Evolutionary conservation across 2,329 filamentous ascomycete genomes (phyloP), one percentile per base, ranked within the genome.

Genomic region (Hymenoscyphus scutula): DNA sequence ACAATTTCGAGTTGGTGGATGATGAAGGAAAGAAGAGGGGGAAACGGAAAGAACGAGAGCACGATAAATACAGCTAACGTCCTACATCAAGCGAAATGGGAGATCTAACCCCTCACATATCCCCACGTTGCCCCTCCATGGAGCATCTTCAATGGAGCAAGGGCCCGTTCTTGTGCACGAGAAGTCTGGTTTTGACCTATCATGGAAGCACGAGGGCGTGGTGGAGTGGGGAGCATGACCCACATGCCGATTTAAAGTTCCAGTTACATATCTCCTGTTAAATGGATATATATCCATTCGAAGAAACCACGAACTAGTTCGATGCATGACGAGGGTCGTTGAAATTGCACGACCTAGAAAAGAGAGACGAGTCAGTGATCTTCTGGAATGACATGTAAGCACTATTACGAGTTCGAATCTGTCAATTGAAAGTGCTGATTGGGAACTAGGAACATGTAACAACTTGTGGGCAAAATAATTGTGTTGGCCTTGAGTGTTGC

Each of bases 61-160:
- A 51, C 32, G 56, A 66, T 56, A 56, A 61, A 29, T 15, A 59
- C 30, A 58, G 34, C 23, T 63, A 23, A 13, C 11, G 27, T 53
- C 37, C 29, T 15, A 17, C 3, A 27, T n/a, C 8, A 37, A 10
- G 51, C 29, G n/a, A 23, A 19, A 17, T 23, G 15, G 45, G 27
- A 51, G 10, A 56, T 30, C 48, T 37, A 53, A 64, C 59, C 63
- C 60, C 53, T 62, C 61, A 59, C 34, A 25, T 59, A 58, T 29
- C 60, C 19, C 25, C 53, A 41, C 37, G 53, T n/a, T 64, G 58
- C 67, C 63, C 65, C 67, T 65, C 63, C 59, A 65, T 65, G 30
- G 41, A 41, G 53, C 34, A 41, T 3, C 30, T 32, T 32, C 63
- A 59, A 65, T 65, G 30, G 41, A 41, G 53, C 34, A 25, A 15